Base-by-base conservation (phyloP, 805 yeast species). In the Sugiyamaella mastotermitis region DNA sequence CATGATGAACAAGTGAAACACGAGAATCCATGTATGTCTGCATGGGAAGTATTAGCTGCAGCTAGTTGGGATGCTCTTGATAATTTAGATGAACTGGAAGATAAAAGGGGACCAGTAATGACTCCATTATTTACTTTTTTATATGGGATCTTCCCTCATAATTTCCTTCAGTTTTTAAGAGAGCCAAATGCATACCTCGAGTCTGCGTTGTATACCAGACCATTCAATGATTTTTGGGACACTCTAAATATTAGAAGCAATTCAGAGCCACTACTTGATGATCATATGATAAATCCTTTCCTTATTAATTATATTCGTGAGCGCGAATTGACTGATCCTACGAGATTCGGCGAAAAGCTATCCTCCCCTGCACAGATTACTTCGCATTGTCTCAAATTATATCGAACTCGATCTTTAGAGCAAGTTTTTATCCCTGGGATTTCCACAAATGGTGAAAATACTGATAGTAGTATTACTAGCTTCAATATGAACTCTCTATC, bases 101-200 rank as follows among this genome's bases (percentile, higher is more conserved):
- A 36, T 38, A 36, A 42, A 9, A 37, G 44, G 24, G 43, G 24
- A 19, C 57, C 64, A 10, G 49, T 62, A 35, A 43, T 59, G 31
- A 55, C 53, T 34, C 58, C 66, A 31, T 51, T 74, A n/a, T 66
- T 66, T 37, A 66, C 74, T 1, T 55, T 74, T 18, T 50, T 78
- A 1, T 79, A 79, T 46, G 83, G 80, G 0, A 52, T 78, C 9
- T 78, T 66, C 42, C 83, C 84, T 0, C 52, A 65, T 16, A 72
- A 72, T 43, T 56, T 76, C 4, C 48, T 67, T 17, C 46, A 52
- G 5, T 77, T 72, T 48, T 45, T 68, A 14, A 58, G 64, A 15
- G 53, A 58, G 30, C 76, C 83, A 4, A 42, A 52, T 3, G 52
- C 52, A 26, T 75, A 63, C 46, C 46, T 60, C 25, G 36, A 47